A percentile compares a stretch with the other conserved stretches of the same genome.
Conservation (phyloP, 352 stramenopile species). For the Elongisporangium prolatum region DNA sequence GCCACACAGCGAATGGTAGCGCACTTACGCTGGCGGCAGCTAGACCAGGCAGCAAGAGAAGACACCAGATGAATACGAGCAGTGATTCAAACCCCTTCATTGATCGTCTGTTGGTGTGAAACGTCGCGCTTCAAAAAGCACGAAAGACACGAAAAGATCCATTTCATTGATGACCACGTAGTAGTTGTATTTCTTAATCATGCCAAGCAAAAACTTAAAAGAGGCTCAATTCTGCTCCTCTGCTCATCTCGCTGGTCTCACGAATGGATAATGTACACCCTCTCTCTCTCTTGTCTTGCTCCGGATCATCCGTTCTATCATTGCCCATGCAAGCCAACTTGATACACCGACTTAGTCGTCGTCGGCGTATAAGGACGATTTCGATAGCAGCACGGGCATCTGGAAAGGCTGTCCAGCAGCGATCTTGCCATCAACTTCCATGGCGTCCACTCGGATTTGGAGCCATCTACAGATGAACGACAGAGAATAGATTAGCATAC, state of each 20-base stretch:
- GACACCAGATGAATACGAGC: background rate
- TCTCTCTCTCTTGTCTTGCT: background rate
- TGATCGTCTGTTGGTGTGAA: background rate
- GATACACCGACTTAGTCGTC: slow-evolving; percentile 49
- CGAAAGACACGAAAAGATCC: too few relatives aligned
- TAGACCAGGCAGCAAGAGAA: background rate
- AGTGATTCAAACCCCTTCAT: background rate
- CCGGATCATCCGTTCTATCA: background rate
- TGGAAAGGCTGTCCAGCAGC: slow-evolving; percentile 68
- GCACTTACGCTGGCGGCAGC: background rate
- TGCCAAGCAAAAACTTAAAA: background rate
- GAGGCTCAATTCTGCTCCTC: background rate
- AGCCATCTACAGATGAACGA: slow-evolving; percentile 53
- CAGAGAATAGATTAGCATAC: background rate
- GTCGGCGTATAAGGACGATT: slow-evolving; percentile 83
- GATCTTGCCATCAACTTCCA: slow-evolving; percentile 85
- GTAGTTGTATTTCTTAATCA: slow-evolving; percentile 1
- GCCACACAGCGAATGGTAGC: too few relatives aligned
- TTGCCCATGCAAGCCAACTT: background rate
- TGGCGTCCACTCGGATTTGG: slow-evolving; percentile 76
- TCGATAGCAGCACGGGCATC: slow-evolving; percentile 83
- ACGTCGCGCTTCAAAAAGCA: background rate
- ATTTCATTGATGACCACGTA: background rate
- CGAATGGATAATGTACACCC: background rate
- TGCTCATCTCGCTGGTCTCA: background rate